Evolutionary conservation across 2,329 filamentous ascomycete species (phyloP), one percentile per base, ranked within the genome.

Genomic region (Cladophialophora carrionii): DNA sequence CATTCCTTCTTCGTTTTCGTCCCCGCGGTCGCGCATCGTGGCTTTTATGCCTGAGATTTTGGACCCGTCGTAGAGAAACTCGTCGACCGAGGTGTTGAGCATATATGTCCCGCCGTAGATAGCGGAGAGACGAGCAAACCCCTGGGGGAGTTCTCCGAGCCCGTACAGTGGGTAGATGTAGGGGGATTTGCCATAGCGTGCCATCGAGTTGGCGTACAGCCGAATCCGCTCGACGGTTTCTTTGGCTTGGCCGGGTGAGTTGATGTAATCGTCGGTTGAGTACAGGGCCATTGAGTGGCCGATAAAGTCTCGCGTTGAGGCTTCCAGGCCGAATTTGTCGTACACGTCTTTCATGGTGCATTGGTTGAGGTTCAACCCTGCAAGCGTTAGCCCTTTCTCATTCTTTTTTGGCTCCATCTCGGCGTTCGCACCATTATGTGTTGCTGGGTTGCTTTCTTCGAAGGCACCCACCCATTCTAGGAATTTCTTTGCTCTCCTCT

Each of bases 111-210:
- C 95, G 71, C 95, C 95, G 77, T 99, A 98, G 80, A 99, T 98
- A 78, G 95, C 95, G 48, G 93, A 97, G 61, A 99, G 87, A 78
- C 95, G 93, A 69, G 95, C 95, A 75, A 99, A 99, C 66, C 94
- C 94, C 81, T 99, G 95, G 41, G 95, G 96, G 63, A 99, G 89
- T 83, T 99, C 95, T 77, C 90, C 95, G 57, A 99, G 88, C 68
- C 95, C 95, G 82, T 99, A 99, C 34, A 98, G 88, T 56, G 95
- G 96, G 84, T 99, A 99, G 82, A 99, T 98, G 84, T 98, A 99
- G 53, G 95, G 96, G 12, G 93, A 98, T 82, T 97, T 98, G 80
- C 95, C 95, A 80, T 98, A 98, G 69, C 94, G 88, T 59, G 93
- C 92, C 80, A 99, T 96, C 32, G 93, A 97, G 85, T 96, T 96